Evolutionary conservation across 2,329 filamentous ascomycete species (phyloP).

Genomic region (Bisporella sp.): DNA sequence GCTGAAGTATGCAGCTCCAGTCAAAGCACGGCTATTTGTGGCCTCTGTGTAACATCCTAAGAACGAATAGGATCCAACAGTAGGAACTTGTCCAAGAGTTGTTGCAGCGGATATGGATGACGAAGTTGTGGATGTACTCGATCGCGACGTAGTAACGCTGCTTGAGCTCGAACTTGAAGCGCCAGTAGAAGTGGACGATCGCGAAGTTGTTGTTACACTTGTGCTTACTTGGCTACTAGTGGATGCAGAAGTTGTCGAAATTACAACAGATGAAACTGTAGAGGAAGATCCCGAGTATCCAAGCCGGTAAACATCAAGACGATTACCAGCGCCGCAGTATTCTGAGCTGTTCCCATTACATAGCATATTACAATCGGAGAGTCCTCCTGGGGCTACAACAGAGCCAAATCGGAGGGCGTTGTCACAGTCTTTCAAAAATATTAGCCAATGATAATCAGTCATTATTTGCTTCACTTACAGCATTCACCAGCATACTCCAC

Average conservation of each 20-base stretch:
- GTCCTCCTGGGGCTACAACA: conserved; percentile 4
- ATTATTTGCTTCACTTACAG: conserved; percentile 23
- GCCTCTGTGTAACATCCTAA: conserved; percentile 24
- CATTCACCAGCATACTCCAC: conserved; percentile 28
- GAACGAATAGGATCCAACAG: conserved; percentile 36
- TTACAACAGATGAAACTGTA: neutral
- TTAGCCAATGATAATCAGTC: conserved; percentile 22
- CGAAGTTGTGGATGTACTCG: neutral
- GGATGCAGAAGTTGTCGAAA: neutral
- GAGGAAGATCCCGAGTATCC: conserved; percentile 4
- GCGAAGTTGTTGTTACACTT: neutral
- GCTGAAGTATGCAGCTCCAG: conserved; percentile 23
- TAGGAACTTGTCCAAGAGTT: conserved; percentile 22
- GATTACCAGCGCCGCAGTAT: conserved; percentile 23
- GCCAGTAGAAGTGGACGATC: neutral
- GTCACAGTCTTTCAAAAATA: conserved; percentile 18
- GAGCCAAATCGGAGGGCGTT: conserved; percentile 4
- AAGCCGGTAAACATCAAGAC: conserved; percentile 15
- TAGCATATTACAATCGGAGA: conserved; percentile 18
- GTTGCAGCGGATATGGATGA: conserved; percentile 14
- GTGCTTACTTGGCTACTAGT: neutral
- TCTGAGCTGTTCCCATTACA: conserved; percentile 23
- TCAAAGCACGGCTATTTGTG: conserved; percentile 4
- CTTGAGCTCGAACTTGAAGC: neutral
- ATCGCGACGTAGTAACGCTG: neutral